Percentiles rank a stretch among this genome's conserved stretches.
Conservation (phyloP, 768 basidiomycete species). For the Leccinum imitatum region DNA sequence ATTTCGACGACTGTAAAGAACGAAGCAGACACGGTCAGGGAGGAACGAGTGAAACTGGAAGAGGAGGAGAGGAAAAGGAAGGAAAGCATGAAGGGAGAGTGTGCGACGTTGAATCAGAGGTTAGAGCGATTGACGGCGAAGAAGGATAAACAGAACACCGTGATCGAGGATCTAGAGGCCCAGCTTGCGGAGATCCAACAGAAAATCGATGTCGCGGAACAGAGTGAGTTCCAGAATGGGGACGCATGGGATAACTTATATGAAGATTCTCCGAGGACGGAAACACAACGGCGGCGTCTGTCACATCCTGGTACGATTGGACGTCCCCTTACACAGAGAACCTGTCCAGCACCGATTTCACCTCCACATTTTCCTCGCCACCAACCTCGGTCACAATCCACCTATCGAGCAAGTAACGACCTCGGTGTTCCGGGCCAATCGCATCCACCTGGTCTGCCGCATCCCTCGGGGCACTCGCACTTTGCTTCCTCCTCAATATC, state of each 20-base stretch:
- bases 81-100: slow-evolving; percentile 58
- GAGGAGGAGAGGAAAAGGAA: slow-evolving; percentile 51
- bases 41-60: slow-evolving; percentile 48
- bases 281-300: slow-evolving; percentile 23
- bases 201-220: slow-evolving; percentile 51
- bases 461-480: slow-evolving; percentile 13
- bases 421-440: slow-evolving; percentile 12
- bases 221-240: slow-evolving; percentile 23
- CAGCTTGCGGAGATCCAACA: slow-evolving; percentile 57
- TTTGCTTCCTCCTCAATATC: slow-evolving; percentile 19
- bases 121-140: slow-evolving; percentile 67
- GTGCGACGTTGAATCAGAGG: slow-evolving; percentile 52
- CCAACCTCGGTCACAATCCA: slow-evolving; percentile 28
- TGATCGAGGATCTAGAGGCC: slow-evolving; percentile 66
- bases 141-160: slow-evolving; percentile 56
- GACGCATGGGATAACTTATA: slow-evolving; percentile 17
- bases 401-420: slow-evolving; percentile 23
- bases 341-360: slow-evolving; percentile 22
- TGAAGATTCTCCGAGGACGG: slow-evolving; percentile 17
- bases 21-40: slow-evolving; percentile 46
- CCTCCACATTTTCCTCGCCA: slow-evolving; percentile 29
- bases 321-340: slow-evolving; percentile 20
- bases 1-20: slow-evolving; percentile 39
- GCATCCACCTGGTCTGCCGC: slow-evolving; percentile 16
- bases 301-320: slow-evolving; percentile 32